Conservation (phyloP, 116 monocot species). For the Zostera marina region DNA sequence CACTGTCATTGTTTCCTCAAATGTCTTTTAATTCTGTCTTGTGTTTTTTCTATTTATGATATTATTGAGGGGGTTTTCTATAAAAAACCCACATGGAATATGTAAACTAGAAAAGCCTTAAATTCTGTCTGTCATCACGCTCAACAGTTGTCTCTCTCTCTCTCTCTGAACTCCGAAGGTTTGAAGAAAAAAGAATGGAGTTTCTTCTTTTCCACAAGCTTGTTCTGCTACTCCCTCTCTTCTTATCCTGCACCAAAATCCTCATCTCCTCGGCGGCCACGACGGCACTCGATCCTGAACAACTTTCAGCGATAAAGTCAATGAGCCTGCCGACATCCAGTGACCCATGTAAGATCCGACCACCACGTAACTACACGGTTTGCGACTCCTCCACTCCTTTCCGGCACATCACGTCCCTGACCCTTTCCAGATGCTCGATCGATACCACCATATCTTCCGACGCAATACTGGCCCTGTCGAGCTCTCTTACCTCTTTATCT, state of each 20-base stretch:
- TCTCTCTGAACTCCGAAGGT: too few species aligned
- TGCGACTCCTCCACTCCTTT: neutral
- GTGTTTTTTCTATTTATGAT: too few species aligned
- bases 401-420: neutral
- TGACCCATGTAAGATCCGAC: slow-evolving; percentile 32
- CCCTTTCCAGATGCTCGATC: neutral
- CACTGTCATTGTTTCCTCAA: too few species aligned
- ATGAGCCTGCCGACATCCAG: slow-evolving; percentile 26
- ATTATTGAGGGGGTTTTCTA: too few species aligned
- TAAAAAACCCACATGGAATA: too few species aligned
- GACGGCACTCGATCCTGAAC: slow-evolving; percentile 40
- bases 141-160: too few species aligned
- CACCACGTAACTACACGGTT: slow-evolving; percentile 24
- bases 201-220: too few species aligned
- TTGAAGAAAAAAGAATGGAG: too few species aligned
- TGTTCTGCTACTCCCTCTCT: neutral
- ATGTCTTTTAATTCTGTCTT: too few species aligned
- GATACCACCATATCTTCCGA: neutral
- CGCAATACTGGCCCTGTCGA: slow-evolving; percentile 34
- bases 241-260: neutral
- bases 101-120: too few species aligned
- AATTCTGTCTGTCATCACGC: too few species aligned
- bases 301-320: slow-evolving; percentile 38
- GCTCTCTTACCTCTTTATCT: slow-evolving; percentile 49
- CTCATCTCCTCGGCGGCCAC: slow-evolving; percentile 4